Conservation (phyloP, 1,284 basidiomycete genomes). For the Coniferiporia weirii region DNA sequence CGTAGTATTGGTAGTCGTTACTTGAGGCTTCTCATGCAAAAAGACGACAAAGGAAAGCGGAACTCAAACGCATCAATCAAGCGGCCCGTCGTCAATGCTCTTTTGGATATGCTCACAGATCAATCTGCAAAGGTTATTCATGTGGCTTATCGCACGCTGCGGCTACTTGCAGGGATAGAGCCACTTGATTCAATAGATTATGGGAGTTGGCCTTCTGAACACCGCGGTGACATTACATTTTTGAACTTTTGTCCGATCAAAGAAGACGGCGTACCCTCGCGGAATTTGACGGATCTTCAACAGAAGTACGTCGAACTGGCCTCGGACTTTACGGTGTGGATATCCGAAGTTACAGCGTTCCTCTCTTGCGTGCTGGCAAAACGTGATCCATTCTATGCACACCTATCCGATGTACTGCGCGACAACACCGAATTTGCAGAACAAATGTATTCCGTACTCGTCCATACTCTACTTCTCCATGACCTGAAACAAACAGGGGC, state of each 20-base stretch:
- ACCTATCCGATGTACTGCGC: constrained; percentile 56
- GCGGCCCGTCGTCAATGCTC: constrained; percentile 45
- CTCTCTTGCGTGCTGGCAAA: constrained; percentile 56
- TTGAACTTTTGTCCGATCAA: constrained; percentile 29
- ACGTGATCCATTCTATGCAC: constrained; percentile 61
- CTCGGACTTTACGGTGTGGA: constrained; percentile 58
- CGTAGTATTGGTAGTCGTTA: constrained; percentile 33
- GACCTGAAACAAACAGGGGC: constrained; percentile 24
- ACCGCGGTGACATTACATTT: constrained; percentile 46
- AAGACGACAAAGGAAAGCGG: constrained; percentile 17
- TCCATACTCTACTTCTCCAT: constrained; percentile 61
- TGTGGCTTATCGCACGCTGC: constrained; percentile 59
- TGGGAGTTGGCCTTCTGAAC: constrained; percentile 37
- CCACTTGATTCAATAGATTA: constrained; percentile 31
- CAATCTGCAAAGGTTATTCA: constrained; percentile 44
- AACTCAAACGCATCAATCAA: constrained; percentile 29
- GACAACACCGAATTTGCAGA: constrained; percentile 56
- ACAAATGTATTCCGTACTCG: constrained; percentile 67
- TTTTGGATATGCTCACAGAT: constrained; percentile 56
- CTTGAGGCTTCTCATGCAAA: constrained; percentile 22
- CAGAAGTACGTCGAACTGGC: constrained; percentile 30
- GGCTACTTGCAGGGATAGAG: constrained; percentile 45
- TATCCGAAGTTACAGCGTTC: constrained; percentile 52
- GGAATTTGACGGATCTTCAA: constrained; percentile 28
- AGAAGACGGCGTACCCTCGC: background rate